Conservation (phyloP, 2,329 filamentous ascomycete genomes). For the Furcasterigmium sp. region DNA sequence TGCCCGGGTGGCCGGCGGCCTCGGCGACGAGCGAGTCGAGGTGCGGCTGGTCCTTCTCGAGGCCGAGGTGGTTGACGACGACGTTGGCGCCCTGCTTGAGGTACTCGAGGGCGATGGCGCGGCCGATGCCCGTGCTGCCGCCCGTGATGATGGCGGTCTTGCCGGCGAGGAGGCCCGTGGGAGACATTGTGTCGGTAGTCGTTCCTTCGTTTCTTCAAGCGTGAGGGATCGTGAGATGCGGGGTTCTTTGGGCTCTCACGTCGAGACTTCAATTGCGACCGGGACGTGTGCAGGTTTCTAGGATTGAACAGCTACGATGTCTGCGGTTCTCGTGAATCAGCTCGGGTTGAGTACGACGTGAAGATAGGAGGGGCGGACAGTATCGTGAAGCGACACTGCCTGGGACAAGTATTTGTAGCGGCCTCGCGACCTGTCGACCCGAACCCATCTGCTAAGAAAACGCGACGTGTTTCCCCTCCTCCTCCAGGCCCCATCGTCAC, state of each 20-base stretch:
- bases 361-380: neutral
- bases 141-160: constrained; percentile 86
- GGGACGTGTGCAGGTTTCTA: too few species aligned
- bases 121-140: constrained; percentile 79
- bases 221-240: neutral
- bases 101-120: constrained; percentile 78
- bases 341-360: too few species aligned
- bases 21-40: constrained; percentile 48
- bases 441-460: too few species aligned
- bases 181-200: constrained; percentile 29
- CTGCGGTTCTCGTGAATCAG: neutral
- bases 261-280: too few species aligned
- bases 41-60: constrained; percentile 44
- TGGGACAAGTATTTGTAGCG: neutral
- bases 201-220: neutral
- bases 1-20: constrained; percentile 42
- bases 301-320: neutral
- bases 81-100: constrained; percentile 73
- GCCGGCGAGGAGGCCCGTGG: constrained; percentile 54
- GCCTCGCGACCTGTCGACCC: neutral
- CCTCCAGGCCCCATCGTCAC: too few species aligned
- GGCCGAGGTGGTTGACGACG: constrained; percentile 73
- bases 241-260: too few species aligned
- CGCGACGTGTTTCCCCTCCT: too few species aligned
- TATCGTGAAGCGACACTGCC: neutral